phyloP scores from a whole-genome alignment of 179 eudicot genomes.

The Silene coronaria region DNA sequence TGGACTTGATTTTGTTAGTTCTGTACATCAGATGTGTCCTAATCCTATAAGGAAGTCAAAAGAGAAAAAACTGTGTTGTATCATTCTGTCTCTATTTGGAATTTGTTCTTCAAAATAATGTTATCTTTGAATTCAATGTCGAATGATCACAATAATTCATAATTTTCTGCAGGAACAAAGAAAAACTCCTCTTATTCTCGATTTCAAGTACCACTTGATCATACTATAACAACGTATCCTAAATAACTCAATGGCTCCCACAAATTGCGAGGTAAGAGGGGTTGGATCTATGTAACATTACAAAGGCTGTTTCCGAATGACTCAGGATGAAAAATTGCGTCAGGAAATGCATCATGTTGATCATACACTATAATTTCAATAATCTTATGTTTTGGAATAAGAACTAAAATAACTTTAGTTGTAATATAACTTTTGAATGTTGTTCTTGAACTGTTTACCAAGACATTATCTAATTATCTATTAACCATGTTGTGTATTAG shows the following conservation, averaged over 20 bases:
- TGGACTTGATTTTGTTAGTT: conserved; percentile 1
- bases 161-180: background rate
- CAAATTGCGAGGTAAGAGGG: too few species aligned
- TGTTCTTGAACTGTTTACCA: background rate
- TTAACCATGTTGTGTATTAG: too few species aligned
- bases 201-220: background rate
- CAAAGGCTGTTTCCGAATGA: too few species aligned
- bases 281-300: too few species aligned
- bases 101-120: background rate
- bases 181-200: background rate
- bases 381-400: conserved; percentile 1
- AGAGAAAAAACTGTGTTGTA: background rate
- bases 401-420: background rate
- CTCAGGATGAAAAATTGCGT: too few species aligned
- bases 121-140: background rate
- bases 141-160: background rate
- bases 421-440: background rate
- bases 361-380: background rate
- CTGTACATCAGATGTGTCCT: conserved; percentile 8
- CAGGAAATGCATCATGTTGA: too few species aligned
- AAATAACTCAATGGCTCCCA: too few species aligned
- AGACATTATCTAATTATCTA: background rate
- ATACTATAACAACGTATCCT: too few species aligned
- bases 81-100: background rate
- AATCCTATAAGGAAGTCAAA: background rate